Percentiles rank a stretch among this genome's conserved stretches.
phyloP scores from a whole-genome alignment of 768 basidiomycete genomes.

The Serpula lacrymans region DNA sequence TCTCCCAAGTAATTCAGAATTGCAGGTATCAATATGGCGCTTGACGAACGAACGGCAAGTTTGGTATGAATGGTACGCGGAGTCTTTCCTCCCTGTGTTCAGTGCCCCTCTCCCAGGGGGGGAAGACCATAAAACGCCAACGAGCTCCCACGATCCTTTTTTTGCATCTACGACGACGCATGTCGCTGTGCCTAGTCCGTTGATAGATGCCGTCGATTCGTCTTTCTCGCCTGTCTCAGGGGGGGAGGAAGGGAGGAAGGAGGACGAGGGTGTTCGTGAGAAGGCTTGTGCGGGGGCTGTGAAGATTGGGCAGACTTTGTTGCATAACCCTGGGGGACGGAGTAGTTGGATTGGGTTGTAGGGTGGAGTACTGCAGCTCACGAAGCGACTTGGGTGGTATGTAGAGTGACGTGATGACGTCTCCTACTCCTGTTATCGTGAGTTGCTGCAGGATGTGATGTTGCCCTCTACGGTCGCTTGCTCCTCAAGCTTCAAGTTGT shows the following conservation, averaged over 20 bases:
- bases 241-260: constrained; percentile 18
- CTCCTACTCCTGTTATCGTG: too few species aligned
- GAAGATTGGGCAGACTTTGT: constrained; percentile 90
- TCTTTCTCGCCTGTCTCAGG: constrained; percentile 17
- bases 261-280: constrained; percentile 10
- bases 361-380: too few species aligned
- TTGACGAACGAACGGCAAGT: constrained; percentile 85
- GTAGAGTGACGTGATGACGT: too few species aligned
- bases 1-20: constrained; percentile 86
- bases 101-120: constrained; percentile 23
- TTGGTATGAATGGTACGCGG: constrained; percentile 99
- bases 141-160: constrained; percentile 16
- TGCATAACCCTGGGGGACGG: constrained; percentile 89
- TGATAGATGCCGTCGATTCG: constrained; percentile 63
- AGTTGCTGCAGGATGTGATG: too few species aligned
- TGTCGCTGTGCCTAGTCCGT: constrained; percentile 55
- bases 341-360: constrained; percentile 92
- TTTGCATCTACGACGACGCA: constrained; percentile 25
- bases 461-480: too few species aligned
- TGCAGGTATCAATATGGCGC: constrained; percentile 93
- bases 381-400: too few species aligned
- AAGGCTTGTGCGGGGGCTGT: constrained; percentile 44
- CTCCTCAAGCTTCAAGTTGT: too few species aligned
- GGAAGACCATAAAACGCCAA: constrained; percentile 14
- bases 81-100: constrained; percentile 78